phyloP scores from a whole-genome alignment of 2,329 filamentous ascomycete species.

The Coccinonectria pachysandricola region DNA sequence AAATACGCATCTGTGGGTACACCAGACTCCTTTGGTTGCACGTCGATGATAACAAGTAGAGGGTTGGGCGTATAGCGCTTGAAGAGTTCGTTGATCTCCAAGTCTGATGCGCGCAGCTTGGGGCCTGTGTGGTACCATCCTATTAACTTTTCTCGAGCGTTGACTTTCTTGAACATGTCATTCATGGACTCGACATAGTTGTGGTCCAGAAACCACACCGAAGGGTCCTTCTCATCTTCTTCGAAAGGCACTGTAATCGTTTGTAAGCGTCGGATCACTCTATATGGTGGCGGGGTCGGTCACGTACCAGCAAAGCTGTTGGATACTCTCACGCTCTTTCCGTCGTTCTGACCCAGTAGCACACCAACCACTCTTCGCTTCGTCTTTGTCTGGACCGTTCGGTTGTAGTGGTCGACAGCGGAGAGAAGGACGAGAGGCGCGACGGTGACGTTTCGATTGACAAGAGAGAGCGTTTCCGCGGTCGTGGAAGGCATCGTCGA shows the following conservation, averaged over 20 bases:
- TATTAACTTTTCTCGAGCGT: constrained; percentile 96
- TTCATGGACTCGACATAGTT: constrained; percentile 99
- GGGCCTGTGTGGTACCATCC: constrained; percentile 99
- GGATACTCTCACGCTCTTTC: constrained; percentile 90
- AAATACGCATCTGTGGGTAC: constrained; percentile 99
- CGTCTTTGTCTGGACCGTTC: constrained; percentile 78
- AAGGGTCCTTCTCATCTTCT: constrained; percentile 96
- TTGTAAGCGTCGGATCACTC: constrained; percentile 8
- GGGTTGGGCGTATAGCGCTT: constrained; percentile 98
- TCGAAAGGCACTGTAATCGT: constrained; percentile 74
- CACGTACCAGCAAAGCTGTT: constrained; percentile 91
- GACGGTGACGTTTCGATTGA: constrained; percentile 90
- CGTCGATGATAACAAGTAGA: constrained; percentile 93
- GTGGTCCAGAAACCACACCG: constrained; percentile 98
- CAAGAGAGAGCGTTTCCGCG: constrained; percentile 89
- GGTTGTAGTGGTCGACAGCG: constrained; percentile 95
- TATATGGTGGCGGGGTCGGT: constrained; percentile 1
- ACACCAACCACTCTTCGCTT: constrained; percentile 86
- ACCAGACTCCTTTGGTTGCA: constrained; percentile 94
- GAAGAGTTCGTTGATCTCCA: constrained; percentile 99
- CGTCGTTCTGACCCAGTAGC: constrained; percentile 88
- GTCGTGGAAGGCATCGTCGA: constrained; percentile 85
- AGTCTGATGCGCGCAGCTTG: constrained; percentile 89
- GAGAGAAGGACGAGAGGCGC: constrained; percentile 96
- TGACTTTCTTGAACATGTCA: constrained; percentile 99